A percentile compares a stretch with the other conserved stretches of the same genome.
These are phyloP conservation scores for Arabidopsis arenosa DNA, from an alignment of 345 rosid species.

Conservation along the genomic window DNA sequence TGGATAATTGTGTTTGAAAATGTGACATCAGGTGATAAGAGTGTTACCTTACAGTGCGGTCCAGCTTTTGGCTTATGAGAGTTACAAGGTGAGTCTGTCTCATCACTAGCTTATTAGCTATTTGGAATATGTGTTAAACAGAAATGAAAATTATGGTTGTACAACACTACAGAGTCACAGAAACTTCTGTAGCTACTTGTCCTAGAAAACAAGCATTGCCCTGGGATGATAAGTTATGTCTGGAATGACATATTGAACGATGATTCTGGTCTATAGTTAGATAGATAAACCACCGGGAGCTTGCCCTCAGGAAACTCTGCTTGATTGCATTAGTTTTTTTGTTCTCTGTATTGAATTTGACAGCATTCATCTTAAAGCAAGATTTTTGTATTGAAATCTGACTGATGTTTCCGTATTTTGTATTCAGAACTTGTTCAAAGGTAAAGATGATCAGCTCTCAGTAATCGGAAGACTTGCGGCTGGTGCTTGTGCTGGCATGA, in stretches of 20 bases:
- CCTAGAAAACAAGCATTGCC: background rate
- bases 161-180: background rate
- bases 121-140: background rate
- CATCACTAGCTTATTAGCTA: constrained; percentile 7
- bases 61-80: constrained; percentile 93
- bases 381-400: too few species aligned
- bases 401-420: constrained; percentile 39
- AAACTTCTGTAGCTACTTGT: background rate
- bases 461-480: constrained; percentile 93
- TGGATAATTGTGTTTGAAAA: constrained; percentile 26
- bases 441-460: constrained; percentile 79
- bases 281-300: background rate
- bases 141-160: background rate
- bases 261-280: background rate
- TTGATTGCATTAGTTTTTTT: background rate
- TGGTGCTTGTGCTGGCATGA: constrained; percentile 99
- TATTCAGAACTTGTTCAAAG: constrained; percentile 75
- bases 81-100: constrained; percentile 69
- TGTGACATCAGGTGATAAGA: constrained; percentile 74
- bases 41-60: constrained; percentile 92
- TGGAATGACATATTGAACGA: background rate
- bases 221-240: background rate
- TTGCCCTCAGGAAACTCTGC: background rate
- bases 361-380: constrained; percentile 8
- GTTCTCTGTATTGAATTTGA: constrained; percentile 2